Percentiles rank a stretch among this genome's conserved stretches.
Conservation (phyloP, 2,329 filamentous ascomycete genomes). For the Macrophomina pseudophaseolina region DNA sequence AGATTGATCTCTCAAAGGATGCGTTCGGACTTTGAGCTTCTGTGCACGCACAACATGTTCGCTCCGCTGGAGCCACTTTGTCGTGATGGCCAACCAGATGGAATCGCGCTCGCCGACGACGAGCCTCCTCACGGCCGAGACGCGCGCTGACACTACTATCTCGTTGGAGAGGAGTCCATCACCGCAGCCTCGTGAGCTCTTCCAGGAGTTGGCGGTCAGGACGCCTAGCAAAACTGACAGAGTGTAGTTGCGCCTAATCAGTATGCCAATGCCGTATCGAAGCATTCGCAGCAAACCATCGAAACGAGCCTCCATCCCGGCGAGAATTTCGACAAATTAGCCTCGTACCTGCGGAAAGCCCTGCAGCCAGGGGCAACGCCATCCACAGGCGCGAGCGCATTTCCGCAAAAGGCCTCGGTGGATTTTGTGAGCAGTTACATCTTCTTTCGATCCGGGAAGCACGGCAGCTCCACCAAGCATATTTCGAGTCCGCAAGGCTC, state of each 20-base stretch:
- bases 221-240: neutral
- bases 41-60: too few relatives aligned
- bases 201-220: neutral
- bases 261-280: slow-evolving; percentile 3
- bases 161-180: neutral
- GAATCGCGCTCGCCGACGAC: neutral
- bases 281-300: slow-evolving; percentile 1
- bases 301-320: neutral
- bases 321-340: slow-evolving; percentile 3
- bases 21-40: neutral
- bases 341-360: neutral
- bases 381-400: neutral
- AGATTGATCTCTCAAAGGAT: neutral
- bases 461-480: neutral
- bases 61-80: neutral
- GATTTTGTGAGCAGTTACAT: slow-evolving; percentile 6
- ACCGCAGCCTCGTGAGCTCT: neutral
- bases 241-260: neutral
- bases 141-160: neutral
- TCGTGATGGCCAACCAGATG: neutral
- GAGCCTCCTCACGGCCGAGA: neutral
- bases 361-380: neutral
- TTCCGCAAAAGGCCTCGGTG: neutral
- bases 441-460: neutral
- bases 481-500: neutral